Evolutionary conservation across 257 asterid species (phyloP).

Genomic region (Datura wrightii): DNA sequence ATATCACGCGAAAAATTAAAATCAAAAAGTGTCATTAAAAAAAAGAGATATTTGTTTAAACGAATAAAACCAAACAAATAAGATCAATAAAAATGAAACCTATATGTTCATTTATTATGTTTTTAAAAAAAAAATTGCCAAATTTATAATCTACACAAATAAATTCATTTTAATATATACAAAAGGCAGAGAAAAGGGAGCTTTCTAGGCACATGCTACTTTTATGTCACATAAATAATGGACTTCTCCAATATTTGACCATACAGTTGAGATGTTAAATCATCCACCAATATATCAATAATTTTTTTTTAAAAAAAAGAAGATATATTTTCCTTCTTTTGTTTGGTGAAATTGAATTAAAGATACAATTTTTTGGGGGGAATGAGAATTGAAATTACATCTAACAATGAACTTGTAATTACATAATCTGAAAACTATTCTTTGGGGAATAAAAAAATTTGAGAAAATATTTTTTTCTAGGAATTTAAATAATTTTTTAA

Average conservation of each 20-base stretch:
- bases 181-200: background rate
- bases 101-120: background rate
- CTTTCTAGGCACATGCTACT: conserved; percentile 22
- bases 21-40: no score
- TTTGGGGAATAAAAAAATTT: no score
- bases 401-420: background rate
- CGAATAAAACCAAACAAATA: background rate
- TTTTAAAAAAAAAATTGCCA: background rate
- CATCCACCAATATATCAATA: background rate
- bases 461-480: no score
- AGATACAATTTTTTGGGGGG: background rate
- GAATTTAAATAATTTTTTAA: no score
- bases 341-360: background rate
- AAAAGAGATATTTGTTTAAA: background rate
- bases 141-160: background rate
- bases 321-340: background rate
- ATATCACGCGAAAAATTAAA: no score
- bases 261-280: conserved; percentile 8
- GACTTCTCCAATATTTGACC: background rate
- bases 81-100: background rate
- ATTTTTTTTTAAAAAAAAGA: background rate
- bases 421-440: no score
- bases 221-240: background rate
- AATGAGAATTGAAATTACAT: background rate
- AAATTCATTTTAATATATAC: background rate